Conservation (phyloP, 2,329 filamentous ascomycete genomes). For the Colletotrichum agaves region DNA sequence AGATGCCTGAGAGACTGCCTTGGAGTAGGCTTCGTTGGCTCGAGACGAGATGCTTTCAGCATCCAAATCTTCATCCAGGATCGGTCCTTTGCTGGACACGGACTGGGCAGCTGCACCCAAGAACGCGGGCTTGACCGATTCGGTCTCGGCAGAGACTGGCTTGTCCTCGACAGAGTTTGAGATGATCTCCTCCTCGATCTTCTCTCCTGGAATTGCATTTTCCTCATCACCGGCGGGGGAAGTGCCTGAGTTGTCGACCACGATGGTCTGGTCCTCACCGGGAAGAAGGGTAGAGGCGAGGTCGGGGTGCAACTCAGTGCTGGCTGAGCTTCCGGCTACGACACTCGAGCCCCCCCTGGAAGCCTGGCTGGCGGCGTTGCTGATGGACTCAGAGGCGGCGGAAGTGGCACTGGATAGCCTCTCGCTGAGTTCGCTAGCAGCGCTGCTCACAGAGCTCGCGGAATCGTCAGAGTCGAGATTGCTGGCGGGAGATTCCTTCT, state of each 20-base stretch:
- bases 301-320: constrained; percentile 19
- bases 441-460: constrained; percentile 23
- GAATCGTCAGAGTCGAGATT: constrained; percentile 10
- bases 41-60: constrained; percentile 53
- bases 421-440: constrained; percentile 16
- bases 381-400: constrained; percentile 40
- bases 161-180: constrained; percentile 42
- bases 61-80: constrained; percentile 60
- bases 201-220: constrained; percentile 32
- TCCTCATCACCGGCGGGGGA: constrained; percentile 37
- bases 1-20: constrained; percentile 73
- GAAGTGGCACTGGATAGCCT: constrained; percentile 35
- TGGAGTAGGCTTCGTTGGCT: constrained; percentile 69
- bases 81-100: constrained; percentile 58
- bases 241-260: constrained; percentile 40
- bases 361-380: constrained; percentile 39
- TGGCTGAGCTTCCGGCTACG: constrained; percentile 8
- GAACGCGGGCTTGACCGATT: constrained; percentile 57
- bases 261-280: constrained; percentile 34
- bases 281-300: constrained; percentile 36
- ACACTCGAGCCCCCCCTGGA: constrained; percentile 38
- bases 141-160: constrained; percentile 43
- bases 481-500: constrained; percentile 35
- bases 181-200: constrained; percentile 42
- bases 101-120: constrained; percentile 63